Base-by-base conservation (phyloP, 805 yeast genomes). In the Schizosaccharomyces cryophilus region DNA sequence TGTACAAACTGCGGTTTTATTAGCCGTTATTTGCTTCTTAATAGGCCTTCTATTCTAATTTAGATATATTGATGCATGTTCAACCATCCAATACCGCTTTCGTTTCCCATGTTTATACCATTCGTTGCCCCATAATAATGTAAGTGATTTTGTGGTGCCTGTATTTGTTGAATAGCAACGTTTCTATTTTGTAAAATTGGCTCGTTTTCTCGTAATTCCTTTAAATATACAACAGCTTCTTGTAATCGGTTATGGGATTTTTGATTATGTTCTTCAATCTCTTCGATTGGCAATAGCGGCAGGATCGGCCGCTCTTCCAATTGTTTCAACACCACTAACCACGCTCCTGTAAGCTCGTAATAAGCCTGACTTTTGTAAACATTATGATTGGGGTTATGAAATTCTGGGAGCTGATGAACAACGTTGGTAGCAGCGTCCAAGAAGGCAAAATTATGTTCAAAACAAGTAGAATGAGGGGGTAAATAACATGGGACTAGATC, bases 401-500 rank as follows among this genome's bases (percentile, higher is more conserved):
- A 87, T 54, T 75, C 75, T 6, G 95, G 95, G 61, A 85, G 72
- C 61, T 76, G 76, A 66, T 80, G 82, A 61, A 86, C 74, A 61
- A 83, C 71, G 58, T 72, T 70, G 1, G 87, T 78, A 59, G 86
- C 78, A 61, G 75, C 77, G 68, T 82, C 81, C 60, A 87, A 74
- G 66, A 84, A 85, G 59, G 74, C 76, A 58, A 87, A 73, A 1
- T 87, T 77, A 59, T 74, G 74, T 30, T 77, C 69, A 19, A 79
- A 71, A 66, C 79, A 79, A 29, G 73, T 64, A 66, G 83, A 87
- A 60, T 78, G 75, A 2, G 90, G 90, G 24, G 93, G 88, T 63
- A 87, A 72, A 66, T 82, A 83, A 66, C 78, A 80, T 62, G 83
- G 73, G 4, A 85, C 81, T 68, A 83, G 86, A 69, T 87, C 95